A percentile compares a stretch with the other conserved stretches of the same genome.
Evolutionary conservation across 139 green algal genomes (phyloP).

Genomic region (Axilococcus clingmanii): DNA sequence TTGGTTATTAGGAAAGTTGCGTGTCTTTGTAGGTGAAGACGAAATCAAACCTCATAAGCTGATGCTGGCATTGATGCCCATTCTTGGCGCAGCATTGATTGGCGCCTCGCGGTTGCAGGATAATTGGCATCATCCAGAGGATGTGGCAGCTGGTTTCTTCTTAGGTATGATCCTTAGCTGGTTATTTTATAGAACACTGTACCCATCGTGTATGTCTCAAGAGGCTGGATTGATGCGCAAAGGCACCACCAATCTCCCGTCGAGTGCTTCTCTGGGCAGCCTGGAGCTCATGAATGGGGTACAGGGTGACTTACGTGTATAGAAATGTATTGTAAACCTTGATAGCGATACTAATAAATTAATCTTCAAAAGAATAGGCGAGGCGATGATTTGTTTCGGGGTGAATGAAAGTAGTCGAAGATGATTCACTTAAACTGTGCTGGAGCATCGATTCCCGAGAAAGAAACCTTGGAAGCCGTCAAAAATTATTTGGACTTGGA

Average conservation of each 20-base stretch:
- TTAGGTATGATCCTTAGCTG: conserved; percentile 17
- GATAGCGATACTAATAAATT: too few species aligned
- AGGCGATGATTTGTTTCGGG: too few species aligned
- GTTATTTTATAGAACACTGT: conserved; percentile 19
- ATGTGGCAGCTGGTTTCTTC: conserved; percentile 11
- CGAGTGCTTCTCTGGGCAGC: too few species aligned
- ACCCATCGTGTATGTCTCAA: neutral
- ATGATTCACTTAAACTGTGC: conserved; percentile 38
- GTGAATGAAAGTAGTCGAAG: too few species aligned
- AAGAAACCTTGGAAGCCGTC: conserved; percentile 22
- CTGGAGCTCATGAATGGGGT: too few species aligned
- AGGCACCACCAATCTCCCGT: too few species aligned
- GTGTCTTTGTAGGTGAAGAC: conserved; percentile 26
- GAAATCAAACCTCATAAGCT: conserved; percentile 9
- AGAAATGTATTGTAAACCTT: too few species aligned
- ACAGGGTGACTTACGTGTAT: too few species aligned
- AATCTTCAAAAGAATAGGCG: too few species aligned
- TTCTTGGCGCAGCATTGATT: conserved; percentile 20
- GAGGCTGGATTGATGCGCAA: too few species aligned
- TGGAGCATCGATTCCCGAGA: conserved; percentile 21
- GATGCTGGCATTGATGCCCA: conserved; percentile 27
- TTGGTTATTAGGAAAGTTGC: conserved; percentile 46
- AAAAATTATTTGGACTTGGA: conserved; percentile 25
- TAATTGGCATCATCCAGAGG: conserved; percentile 6
- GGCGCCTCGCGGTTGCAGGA: conserved; percentile 16